Conservation (phyloP, 148 eudicot species). For the Cornus florida region DNA sequence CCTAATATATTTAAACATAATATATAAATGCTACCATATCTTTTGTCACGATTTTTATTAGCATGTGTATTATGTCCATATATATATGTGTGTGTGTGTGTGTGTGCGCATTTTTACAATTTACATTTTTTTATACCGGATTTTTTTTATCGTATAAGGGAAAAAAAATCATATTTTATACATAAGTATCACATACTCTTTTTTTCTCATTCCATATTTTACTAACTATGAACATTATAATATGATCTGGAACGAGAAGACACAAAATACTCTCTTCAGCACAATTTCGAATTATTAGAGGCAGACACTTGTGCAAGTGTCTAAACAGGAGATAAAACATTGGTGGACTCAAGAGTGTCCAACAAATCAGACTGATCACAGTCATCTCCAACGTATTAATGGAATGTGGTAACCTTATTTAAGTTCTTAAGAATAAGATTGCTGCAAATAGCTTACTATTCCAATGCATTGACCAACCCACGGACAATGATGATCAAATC, state of each 20-base stretch:
- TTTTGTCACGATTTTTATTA: too few relatives aligned
- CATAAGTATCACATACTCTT: too few relatives aligned
- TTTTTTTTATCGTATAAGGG: too few relatives aligned
- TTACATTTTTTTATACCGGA: too few relatives aligned
- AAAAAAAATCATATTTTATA: too few relatives aligned
- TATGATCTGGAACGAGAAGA: neutral
- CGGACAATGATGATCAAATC: constrained; percentile 98
- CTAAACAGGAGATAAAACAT: neutral
- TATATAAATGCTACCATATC: too few relatives aligned
- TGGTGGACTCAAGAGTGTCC: neutral
- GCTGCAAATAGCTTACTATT: constrained; percentile 48
- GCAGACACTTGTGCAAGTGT: neutral
- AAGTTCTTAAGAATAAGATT: neutral
- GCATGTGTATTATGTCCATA: too few relatives aligned
- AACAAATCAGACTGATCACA: neutral
- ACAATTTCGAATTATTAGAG: neutral
- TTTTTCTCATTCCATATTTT: too few relatives aligned
- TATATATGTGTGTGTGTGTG: too few relatives aligned
- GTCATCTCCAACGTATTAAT: neutral
- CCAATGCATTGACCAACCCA: constrained; percentile 99
- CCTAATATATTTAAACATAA: too few relatives aligned
- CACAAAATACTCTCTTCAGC: neutral
- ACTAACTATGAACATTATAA: neutral
- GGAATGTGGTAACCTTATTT: neutral
- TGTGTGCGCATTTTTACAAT: too few relatives aligned